These are phyloP conservation scores for Arabis alpina DNA, from an alignment of 345 rosid genomes.

Conservation along the genomic window DNA sequence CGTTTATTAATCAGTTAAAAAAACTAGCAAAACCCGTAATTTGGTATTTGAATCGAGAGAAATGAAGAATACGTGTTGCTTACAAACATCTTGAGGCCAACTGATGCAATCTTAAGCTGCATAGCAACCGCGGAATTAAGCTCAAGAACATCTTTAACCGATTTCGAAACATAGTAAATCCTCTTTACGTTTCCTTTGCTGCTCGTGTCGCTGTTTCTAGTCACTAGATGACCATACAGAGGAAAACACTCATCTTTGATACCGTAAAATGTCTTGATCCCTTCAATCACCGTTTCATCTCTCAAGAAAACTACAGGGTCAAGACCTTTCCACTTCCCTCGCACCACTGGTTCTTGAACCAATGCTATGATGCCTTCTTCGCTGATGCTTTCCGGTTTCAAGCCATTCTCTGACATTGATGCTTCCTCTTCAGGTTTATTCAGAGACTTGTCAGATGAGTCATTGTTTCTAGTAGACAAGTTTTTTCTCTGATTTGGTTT, in stretches of 20 bases:
- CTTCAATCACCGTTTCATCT: constrained; percentile 35
- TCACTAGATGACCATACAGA: constrained; percentile 70
- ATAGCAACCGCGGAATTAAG: constrained; percentile 76
- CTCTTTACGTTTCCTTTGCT: constrained; percentile 76
- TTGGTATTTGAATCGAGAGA: constrained; percentile 2
- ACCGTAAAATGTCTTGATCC: constrained; percentile 57
- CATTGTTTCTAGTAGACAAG: constrained; percentile 38
- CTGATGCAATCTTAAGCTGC: constrained; percentile 86
- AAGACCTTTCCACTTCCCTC: constrained; percentile 44
- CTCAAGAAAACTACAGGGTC: constrained; percentile 47
- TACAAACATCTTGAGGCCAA: constrained; percentile 97
- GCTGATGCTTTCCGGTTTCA: constrained; percentile 13
- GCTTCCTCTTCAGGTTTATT: constrained; percentile 45
- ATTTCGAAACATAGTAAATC: constrained; percentile 83
- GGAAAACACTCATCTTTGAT: constrained; percentile 72
- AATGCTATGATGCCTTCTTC: constrained; percentile 16
- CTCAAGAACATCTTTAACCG: constrained; percentile 77
- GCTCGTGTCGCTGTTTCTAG: constrained; percentile 72
- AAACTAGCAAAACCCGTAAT: neutral
- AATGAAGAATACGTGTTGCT: constrained; percentile 44
- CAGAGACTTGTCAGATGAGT: constrained; percentile 38
- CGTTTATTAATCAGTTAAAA: constrained; percentile 6
- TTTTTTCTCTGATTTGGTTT: constrained; percentile 40
- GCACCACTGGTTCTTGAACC: constrained; percentile 34
- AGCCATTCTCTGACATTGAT: constrained; percentile 45